Percentiles rank a stretch among this genome's conserved stretches.
Evolutionary conservation across 495 filamentous ascomycete genomes (phyloP).

Genomic region (Choiromyces venosus): DNA sequence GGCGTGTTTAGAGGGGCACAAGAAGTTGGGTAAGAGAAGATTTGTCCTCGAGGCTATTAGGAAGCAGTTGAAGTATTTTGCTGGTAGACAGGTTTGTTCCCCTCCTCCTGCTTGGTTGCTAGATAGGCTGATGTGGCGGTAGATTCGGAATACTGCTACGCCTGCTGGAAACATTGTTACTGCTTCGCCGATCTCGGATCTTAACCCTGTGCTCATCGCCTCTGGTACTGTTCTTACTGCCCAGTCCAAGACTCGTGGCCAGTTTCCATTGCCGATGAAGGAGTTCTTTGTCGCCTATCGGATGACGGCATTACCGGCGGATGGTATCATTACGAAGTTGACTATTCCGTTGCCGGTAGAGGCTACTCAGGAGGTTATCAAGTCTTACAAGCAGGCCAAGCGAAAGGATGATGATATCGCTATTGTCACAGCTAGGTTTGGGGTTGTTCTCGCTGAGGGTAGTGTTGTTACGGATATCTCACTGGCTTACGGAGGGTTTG

Average conservation of each 20-base stretch:
- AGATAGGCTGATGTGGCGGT: constrained; percentile 3
- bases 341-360: constrained; percentile 46
- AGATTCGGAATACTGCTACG: constrained; percentile 46
- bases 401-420: constrained; percentile 96
- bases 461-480: constrained; percentile 61
- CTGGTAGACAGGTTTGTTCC: constrained; percentile 41
- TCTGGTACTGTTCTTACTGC: constrained; percentile 42
- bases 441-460: constrained; percentile 57
- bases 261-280: constrained; percentile 39
- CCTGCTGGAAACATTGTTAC: constrained; percentile 46
- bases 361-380: constrained; percentile 57
- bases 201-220: constrained; percentile 45
- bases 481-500: constrained; percentile 71
- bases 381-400: constrained; percentile 91
- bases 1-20: constrained; percentile 43
- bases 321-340: constrained; percentile 48
- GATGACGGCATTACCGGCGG: constrained; percentile 43
- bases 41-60: constrained; percentile 43
- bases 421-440: constrained; percentile 80
- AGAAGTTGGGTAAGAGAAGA: constrained; percentile 42
- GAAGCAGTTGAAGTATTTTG: constrained; percentile 46
- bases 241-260: constrained; percentile 34
- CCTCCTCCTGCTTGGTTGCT: background rate
- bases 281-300: constrained; percentile 45
- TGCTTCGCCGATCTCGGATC: constrained; percentile 46